Conservation (phyloP, 805 yeast species). For the Hanseniaspora vineae region DNA sequence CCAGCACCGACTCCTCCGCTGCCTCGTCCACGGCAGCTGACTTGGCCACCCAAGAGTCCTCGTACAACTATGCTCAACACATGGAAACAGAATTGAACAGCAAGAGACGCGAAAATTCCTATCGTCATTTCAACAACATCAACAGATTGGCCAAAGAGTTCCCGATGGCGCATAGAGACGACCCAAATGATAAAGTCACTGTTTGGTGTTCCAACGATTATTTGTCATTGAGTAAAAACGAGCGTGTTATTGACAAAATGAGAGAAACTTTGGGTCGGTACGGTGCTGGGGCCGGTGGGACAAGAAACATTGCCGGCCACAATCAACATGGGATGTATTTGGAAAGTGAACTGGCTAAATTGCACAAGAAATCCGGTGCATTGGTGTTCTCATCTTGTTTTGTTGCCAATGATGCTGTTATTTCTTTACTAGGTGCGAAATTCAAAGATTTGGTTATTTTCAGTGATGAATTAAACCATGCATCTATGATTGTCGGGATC, state of each 20-base stretch:
- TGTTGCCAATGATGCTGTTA: constrained; percentile 93
- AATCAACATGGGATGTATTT: constrained; percentile 77
- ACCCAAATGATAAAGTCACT: constrained; percentile 72
- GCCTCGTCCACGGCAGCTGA: constrained; percentile 15
- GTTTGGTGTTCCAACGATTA: constrained; percentile 99
- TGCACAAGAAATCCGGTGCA: constrained; percentile 92
- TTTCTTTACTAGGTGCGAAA: constrained; percentile 82
- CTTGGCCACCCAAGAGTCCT: constrained; percentile 32
- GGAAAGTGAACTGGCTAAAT: constrained; percentile 76
- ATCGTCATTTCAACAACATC: constrained; percentile 93
- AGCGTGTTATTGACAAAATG: constrained; percentile 62
- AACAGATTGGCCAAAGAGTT: constrained; percentile 90
- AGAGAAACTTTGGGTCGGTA: constrained; percentile 68
- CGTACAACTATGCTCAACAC: constrained; percentile 62
- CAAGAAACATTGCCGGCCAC: constrained; percentile 97
- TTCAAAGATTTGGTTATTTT: constrained; percentile 82
- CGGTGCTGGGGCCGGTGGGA: constrained; percentile 99
- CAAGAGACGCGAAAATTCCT: constrained; percentile 81
- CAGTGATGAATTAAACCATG: constrained; percentile 89
- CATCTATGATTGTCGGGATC: constrained; percentile 95
- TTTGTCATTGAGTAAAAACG: constrained; percentile 84
- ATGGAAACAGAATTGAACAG: constrained; percentile 52
- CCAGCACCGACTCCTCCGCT: constrained; percentile 21
- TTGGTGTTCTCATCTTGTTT: constrained; percentile 90
- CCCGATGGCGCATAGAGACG: constrained; percentile 79